Evolutionary conservation across 352 stramenopile species (phyloP).

Genomic region (Phytophthora melonis): DNA sequence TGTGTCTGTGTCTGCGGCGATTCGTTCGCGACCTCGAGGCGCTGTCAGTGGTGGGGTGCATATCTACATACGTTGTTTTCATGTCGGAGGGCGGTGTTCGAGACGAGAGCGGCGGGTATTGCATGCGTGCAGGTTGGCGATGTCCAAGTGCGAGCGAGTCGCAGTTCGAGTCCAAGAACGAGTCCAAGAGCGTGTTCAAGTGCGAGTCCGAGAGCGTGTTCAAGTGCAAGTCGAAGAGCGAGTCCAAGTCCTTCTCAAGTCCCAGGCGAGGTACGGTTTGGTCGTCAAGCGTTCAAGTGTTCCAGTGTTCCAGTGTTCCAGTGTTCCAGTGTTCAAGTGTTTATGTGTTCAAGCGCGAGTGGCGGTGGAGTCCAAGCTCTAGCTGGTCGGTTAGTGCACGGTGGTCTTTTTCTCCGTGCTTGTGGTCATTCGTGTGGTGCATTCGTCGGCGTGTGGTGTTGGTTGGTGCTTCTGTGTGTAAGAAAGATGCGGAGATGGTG

Average conservation of each 20-base stretch:
- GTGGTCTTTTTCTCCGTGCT: too few relatives aligned
- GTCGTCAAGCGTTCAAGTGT: background rate
- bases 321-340: background rate
- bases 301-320: background rate
- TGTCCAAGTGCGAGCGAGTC: background rate
- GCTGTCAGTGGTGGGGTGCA: background rate
- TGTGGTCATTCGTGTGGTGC: too few relatives aligned
- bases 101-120: background rate
- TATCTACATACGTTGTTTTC: too few relatives aligned
- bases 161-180: background rate
- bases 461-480: too few relatives aligned
- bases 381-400: too few relatives aligned
- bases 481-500: too few relatives aligned
- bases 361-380: too few relatives aligned
- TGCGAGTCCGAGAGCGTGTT: too few relatives aligned
- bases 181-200: background rate
- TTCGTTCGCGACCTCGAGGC: too few relatives aligned
- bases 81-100: background rate
- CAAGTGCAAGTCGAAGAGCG: background rate
- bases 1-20: too few relatives aligned
- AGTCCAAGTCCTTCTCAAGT: background rate
- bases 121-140: background rate
- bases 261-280: background rate
- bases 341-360: too few relatives aligned
- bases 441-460: too few relatives aligned